Evolutionary conservation across 768 basidiomycete genomes (phyloP).

Genomic region (Russula virescens): DNA sequence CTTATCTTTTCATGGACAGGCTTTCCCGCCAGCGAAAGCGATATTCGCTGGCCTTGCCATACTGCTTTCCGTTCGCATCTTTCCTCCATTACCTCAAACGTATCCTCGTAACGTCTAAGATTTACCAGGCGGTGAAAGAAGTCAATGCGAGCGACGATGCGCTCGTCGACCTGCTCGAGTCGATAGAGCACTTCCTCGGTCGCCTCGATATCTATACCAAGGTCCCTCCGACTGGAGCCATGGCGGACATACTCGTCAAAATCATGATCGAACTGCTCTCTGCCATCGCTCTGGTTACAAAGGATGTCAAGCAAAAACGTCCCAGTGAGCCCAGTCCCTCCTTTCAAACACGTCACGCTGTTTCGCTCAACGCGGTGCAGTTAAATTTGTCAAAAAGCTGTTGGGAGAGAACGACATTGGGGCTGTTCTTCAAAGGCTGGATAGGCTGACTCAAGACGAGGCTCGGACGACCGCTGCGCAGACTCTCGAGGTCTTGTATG

Average conservation of each 20-base stretch:
- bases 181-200: neutral
- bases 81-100: neutral
- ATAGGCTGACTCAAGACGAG: slow-evolving; percentile 7
- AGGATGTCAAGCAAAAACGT: neutral
- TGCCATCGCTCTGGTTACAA: neutral
- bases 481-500: neutral
- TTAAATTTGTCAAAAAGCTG: neutral
- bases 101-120: neutral
- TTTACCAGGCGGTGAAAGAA: neutral
- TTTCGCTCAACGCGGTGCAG: neutral
- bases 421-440: neutral
- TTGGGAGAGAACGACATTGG: neutral
- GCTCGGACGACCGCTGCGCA: neutral
- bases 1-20: neutral
- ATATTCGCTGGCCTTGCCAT: neutral
- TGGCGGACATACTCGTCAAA: neutral
- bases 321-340: neutral
- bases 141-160: neutral
- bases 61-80: neutral
- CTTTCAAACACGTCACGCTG: too few relatives aligned
- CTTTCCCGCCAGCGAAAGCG: neutral
- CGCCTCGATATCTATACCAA: slow-evolving; percentile 1
- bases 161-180: neutral
- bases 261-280: slow-evolving; percentile 3
- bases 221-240: neutral